These are phyloP conservation scores for Canna indica DNA, from an alignment of 176 grass and related monocot genomes.

Conservation along the genomic window DNA sequence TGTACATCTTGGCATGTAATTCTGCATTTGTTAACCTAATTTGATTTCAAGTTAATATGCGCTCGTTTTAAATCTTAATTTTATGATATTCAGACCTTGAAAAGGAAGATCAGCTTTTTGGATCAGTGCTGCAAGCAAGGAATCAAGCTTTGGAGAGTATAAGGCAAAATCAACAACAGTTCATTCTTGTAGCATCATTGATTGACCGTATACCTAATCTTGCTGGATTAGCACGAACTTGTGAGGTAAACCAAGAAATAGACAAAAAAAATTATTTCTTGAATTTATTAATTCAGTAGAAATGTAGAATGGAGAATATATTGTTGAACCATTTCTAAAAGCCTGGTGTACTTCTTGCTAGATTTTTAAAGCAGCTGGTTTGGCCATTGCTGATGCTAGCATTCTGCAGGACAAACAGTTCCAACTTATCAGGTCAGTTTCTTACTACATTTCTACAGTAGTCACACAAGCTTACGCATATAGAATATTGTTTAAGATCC, in stretches of 20 bases:
- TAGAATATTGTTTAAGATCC: neutral
- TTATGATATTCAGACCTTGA: conserved; percentile 41
- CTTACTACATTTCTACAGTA: neutral
- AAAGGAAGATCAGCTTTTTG: conserved; percentile 61
- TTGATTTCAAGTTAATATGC: neutral
- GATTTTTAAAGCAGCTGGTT: conserved; percentile 57
- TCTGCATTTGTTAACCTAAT: neutral
- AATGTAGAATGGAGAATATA: neutral
- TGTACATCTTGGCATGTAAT: neutral
- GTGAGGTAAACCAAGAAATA: conserved; percentile 34
- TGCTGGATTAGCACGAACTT: conserved; percentile 78
- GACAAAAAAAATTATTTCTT: neutral
- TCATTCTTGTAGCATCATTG: conserved; percentile 72
- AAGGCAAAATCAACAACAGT: conserved; percentile 54
- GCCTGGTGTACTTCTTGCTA: conserved; percentile 13
- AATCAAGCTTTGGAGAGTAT: conserved; percentile 57
- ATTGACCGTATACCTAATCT: conserved; percentile 88
- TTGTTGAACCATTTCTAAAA: neutral
- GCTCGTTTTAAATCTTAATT: neutral
- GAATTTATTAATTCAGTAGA: neutral
- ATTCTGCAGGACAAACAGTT: conserved; percentile 84
- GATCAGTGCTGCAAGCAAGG: conserved; percentile 54
- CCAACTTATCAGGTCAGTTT: conserved; percentile 64
- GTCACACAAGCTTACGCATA: neutral
- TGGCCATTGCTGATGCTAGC: conserved; percentile 58